A percentile compares a stretch with the other conserved stretches of the same genome.
These are phyloP conservation scores for Macrocybe sp. DNA, from an alignment of 1,284 basidiomycete genomes.

Conservation along the genomic window DNA sequence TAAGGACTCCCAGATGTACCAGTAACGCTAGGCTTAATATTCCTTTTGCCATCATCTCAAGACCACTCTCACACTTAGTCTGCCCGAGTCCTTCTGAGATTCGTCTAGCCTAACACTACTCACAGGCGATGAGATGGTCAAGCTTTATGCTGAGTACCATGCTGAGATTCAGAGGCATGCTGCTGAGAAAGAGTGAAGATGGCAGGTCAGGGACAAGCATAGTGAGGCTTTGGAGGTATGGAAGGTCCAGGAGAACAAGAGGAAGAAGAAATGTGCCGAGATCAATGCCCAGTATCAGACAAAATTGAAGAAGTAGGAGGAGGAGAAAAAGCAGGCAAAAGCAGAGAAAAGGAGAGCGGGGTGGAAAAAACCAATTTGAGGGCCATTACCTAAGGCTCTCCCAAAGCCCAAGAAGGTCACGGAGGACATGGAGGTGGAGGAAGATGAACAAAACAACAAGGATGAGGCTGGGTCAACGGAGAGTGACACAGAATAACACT, in stretches of 20 bases:
- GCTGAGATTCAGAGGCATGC: background rate
- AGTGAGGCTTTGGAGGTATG: slow-evolving; percentile 2
- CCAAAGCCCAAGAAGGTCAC: background rate
- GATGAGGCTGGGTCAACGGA: background rate
- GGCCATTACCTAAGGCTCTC: background rate
- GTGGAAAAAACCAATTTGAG: slow-evolving; percentile 3
- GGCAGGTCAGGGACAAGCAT: background rate
- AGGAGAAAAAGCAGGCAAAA: background rate
- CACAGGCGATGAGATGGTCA: slow-evolving; percentile 1
- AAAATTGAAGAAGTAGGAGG: slow-evolving; percentile 1
- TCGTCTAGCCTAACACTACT: too few relatives aligned
- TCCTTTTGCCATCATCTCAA: too few relatives aligned
- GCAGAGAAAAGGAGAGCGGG: slow-evolving; percentile 1
- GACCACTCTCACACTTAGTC: too few relatives aligned
- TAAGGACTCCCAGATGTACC: too few relatives aligned
- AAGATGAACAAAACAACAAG: background rate
- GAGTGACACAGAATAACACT: background rate
- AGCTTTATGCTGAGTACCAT: slow-evolving; percentile 1
- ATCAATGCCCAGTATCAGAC: background rate
- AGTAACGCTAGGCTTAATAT: too few relatives aligned
- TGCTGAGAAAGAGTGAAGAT: background rate
- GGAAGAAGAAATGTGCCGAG: slow-evolving; percentile 1
- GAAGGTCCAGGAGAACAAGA: background rate
- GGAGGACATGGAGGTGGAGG: background rate
- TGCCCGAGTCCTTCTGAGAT: too few relatives aligned